Evolutionary conservation across 225 moss, liverwort and hornwort genomes (phyloP), one percentile per base, ranked within the genome.

Genomic region (Pseudisothecium myosuroides): DNA sequence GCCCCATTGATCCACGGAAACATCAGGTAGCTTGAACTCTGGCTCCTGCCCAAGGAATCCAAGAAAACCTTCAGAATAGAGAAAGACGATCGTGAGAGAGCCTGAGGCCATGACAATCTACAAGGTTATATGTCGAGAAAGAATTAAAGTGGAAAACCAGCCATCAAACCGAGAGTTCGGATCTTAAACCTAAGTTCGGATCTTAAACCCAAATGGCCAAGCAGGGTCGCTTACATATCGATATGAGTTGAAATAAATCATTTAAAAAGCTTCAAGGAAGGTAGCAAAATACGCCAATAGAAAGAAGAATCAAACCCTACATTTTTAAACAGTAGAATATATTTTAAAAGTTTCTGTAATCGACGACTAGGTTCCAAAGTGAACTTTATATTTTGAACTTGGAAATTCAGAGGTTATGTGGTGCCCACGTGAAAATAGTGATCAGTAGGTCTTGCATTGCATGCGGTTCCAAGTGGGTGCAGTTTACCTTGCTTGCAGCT

Each of bases 1-100:
- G 76, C 92, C 83, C 94, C 94, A 94, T 74, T 94, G 94, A 71
- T 94, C 90, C 76, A 91, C 90, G 22, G 91, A 91, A 58, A 85
- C 90, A 67, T 94, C 94, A 68, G 94, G 94, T 50, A 93, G 59
- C 84, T 93, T 88, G 39, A 94, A 94, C 43, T 94, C 92, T 84
- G 91, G 90, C 83, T 78, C 93, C 94, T 94, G 94, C 91, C 81
- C 66, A 90, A 87, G 49, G 31, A 81, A 63, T 56, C 52, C 59
- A 85, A 61, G 39, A 66, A 67, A 29, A 75, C 67, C 52, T 87
- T 87, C 49, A 85, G 78, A 86, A 79, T 52, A 50, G 17, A 41
- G 39, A 62, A 68, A 55, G 63, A 83, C 8, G 76, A 76, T 65
- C 39, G 45, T 17, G 85, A 55, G 54, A 80, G 84, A 80, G 65